These are phyloP conservation scores for Sporothrix euskadiensis DNA, from an alignment of 2,329 filamentous ascomycete genomes.

Conservation along the genomic window DNA sequence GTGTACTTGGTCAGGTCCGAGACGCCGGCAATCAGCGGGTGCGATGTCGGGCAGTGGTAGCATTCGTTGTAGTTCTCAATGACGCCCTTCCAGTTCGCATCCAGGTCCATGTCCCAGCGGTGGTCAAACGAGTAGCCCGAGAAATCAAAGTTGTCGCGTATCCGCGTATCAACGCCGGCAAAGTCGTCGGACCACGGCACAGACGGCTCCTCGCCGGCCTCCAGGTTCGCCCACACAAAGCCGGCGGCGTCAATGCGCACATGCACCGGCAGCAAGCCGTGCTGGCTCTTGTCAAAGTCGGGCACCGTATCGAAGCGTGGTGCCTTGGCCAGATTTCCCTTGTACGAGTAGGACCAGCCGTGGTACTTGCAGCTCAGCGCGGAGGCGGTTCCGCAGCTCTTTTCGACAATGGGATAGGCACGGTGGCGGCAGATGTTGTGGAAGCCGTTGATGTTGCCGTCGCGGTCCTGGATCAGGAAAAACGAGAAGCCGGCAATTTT, in stretches of 20 bases:
- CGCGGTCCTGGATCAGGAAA: constrained; percentile 43
- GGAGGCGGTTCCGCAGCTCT: constrained; percentile 41
- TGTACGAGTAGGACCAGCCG: constrained; percentile 49
- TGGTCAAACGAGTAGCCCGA: constrained; percentile 9
- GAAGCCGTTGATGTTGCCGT: constrained; percentile 43
- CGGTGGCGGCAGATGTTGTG: constrained; percentile 50
- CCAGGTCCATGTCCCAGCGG: constrained; percentile 38
- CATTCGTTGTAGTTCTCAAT: constrained; percentile 52
- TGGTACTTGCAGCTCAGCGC: constrained; percentile 49
- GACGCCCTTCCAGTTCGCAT: constrained; percentile 46
- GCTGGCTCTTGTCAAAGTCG: constrained; percentile 43
- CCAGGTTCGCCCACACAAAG: constrained; percentile 39
- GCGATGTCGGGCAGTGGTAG: constrained; percentile 53
- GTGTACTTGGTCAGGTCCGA: constrained; percentile 48
- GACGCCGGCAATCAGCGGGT: constrained; percentile 48
- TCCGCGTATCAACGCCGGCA: background rate
- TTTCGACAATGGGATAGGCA: constrained; percentile 45
- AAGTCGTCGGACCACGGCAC: background rate
- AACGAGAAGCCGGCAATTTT: constrained; percentile 43
- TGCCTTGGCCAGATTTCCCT: constrained; percentile 47
- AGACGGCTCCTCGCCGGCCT: constrained; percentile 41
- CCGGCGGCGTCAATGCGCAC: constrained; percentile 42
- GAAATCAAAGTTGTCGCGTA: constrained; percentile 26
- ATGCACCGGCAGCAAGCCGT: constrained; percentile 51
- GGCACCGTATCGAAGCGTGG: constrained; percentile 44